Evolutionary conservation across 73 alveolate genomes (phyloP), one percentile per base, ranked within the genome.

Genomic region (Effrenium voratum): DNA sequence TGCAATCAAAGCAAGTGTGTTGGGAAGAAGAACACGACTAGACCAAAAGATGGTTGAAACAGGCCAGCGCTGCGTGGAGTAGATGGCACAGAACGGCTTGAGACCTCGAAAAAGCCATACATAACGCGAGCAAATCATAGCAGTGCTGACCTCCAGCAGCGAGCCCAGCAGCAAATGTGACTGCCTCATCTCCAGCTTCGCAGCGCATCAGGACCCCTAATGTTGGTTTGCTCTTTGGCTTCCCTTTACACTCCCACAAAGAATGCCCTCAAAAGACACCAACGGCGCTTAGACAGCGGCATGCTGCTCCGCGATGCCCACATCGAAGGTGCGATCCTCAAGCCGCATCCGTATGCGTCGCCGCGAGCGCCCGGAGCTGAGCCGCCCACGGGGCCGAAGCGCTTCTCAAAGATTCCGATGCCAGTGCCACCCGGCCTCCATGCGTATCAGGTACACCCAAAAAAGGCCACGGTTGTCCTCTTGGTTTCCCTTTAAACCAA

Each of bases 221-320:
- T n/a, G n/a, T n/a, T n/a, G n/a, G n/a, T n/a, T n/a, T n/a, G n/a
- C n/a, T n/a, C n/a, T n/a, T n/a, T n/a, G n/a, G n/a, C n/a, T n/a
- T n/a, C n/a, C n/a, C n/a, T n/a, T n/a, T n/a, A n/a, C n/a, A n/a
- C n/a, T n/a, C n/a, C n/a, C n/a, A n/a, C n/a, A n/a, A n/a, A n/a
- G n/a, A n/a, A n/a, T n/a, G n/a, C n/a, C n/a, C n/a, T n/a, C n/a
- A n/a, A 28, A 10, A 41, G 3, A 44, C 6, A 38, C 59, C 50
- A 44, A 50, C 10, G 26, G 36, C 52, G 1, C 60, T 28, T 30
- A 92, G 98, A 34, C 75, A 52, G 40, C 44, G 26, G 26, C 98
- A 41, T 77, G 93, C 93, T 99, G 99, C 44, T 99, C 99, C 16
- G 99, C 99, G 50, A 99, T 99, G 90, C 99, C 99, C n/a, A 99